A percentile compares a stretch with the other conserved stretches of the same genome.
Evolutionary conservation across 805 yeast species (phyloP).

Genomic region (Ascoidea tarda): DNA sequence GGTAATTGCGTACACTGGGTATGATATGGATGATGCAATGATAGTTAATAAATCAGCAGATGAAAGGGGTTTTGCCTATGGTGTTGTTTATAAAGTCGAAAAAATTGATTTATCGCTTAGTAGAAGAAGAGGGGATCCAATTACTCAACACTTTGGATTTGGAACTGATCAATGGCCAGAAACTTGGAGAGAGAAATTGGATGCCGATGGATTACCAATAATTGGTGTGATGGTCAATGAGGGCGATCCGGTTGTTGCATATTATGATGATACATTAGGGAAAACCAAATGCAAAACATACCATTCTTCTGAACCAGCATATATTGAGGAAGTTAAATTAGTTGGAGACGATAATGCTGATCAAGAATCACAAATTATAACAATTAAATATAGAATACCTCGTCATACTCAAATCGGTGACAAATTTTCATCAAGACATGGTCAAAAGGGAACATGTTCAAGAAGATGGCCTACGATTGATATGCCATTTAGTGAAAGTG

Average conservation of each 20-base stretch:
- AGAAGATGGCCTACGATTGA: constrained; percentile 96
- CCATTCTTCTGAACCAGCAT: constrained; percentile 90
- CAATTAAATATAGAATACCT: constrained; percentile 82
- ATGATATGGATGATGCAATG: constrained; percentile 99
- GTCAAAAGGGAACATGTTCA: constrained; percentile 97
- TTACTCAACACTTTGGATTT: constrained; percentile 87
- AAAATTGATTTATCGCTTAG: constrained; percentile 68
- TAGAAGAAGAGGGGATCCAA: constrained; percentile 87
- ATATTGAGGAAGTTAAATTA: constrained; percentile 87
- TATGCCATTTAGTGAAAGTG: constrained; percentile 93
- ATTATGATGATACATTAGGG: constrained; percentile 79
- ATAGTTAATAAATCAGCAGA: constrained; percentile 93
- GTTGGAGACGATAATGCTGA: constrained; percentile 71
- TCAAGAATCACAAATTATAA: constrained; percentile 68
- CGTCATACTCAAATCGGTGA: constrained; percentile 95
- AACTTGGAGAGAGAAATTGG: constrained; percentile 78
- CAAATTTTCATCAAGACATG: constrained; percentile 94
- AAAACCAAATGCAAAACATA: constrained; percentile 86
- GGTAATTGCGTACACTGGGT: constrained; percentile 96
- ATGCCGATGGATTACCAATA: constrained; percentile 83
- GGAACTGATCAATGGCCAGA: constrained; percentile 91
- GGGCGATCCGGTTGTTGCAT: constrained; percentile 94
- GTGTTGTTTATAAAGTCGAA: constrained; percentile 91
- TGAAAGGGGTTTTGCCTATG: constrained; percentile 96
- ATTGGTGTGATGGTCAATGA: constrained; percentile 81